phyloP scores from a whole-genome alignment of 768 basidiomycete genomes.

The Phanerodontia chrysosporium region DNA sequence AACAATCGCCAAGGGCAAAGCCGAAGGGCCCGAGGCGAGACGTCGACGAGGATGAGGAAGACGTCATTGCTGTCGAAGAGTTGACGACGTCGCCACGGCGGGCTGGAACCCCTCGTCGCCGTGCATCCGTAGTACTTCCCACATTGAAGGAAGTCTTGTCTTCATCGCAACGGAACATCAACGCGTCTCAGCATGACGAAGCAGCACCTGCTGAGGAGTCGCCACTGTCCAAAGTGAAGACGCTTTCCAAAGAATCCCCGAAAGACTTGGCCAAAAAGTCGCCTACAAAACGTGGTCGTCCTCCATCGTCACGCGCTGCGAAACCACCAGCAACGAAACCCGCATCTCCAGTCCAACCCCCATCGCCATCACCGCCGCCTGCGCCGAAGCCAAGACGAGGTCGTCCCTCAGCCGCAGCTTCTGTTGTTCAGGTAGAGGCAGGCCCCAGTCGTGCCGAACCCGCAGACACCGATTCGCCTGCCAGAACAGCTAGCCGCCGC shows the following conservation, averaged over 20 bases:
- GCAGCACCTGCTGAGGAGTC: no score
- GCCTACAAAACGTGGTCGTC: conserved; percentile 12
- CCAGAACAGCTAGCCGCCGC: conserved; percentile 31
- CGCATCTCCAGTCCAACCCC: background rate
- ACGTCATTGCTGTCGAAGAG: background rate
- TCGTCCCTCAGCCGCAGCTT: conserved; percentile 2
- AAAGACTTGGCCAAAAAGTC: conserved; percentile 19
- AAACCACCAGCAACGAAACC: conserved; percentile 3
- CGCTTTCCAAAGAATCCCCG: conserved; percentile 25
- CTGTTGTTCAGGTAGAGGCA: conserved; percentile 10
- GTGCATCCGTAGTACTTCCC: conserved; percentile 11
- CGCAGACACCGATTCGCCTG: conserved; percentile 5
- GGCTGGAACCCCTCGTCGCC: conserved; percentile 3
- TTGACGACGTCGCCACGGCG: background rate
- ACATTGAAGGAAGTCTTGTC: conserved; percentile 11
- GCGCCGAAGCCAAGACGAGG: background rate
- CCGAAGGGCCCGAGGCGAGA: background rate
- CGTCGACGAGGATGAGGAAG: background rate
- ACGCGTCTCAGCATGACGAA: background rate
- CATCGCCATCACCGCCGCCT: background rate
- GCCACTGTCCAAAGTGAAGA: conserved; percentile 18
- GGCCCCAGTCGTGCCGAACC: conserved; percentile 16
- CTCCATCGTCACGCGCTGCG: background rate
- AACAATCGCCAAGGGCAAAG: background rate
- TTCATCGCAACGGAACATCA: background rate